These are phyloP conservation scores for Colletotrichum sp. DNA, from an alignment of 2,329 filamentous ascomycete species.

Conservation along the genomic window DNA sequence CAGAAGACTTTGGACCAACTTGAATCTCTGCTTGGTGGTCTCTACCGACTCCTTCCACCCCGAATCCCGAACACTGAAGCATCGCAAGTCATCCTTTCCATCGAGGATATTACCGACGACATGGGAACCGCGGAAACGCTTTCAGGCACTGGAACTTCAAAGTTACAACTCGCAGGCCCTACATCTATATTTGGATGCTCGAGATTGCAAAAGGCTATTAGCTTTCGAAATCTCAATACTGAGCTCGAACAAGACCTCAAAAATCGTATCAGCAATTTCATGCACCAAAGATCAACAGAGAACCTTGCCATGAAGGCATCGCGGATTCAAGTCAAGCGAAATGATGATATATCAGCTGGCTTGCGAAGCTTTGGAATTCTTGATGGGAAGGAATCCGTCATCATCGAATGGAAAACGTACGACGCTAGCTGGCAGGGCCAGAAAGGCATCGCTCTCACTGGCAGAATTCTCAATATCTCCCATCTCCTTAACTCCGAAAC, in stretches of 20 bases:
- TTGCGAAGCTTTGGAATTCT: neutral
- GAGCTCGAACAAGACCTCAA: neutral
- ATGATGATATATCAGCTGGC: neutral
- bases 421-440: neutral
- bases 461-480: neutral
- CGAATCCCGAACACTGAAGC: neutral
- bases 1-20: neutral
- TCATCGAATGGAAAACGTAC: neutral
- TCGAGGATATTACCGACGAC: neutral
- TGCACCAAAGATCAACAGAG: neutral
- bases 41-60: neutral
- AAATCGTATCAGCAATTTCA: neutral
- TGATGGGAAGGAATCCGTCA: neutral
- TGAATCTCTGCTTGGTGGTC: neutral
- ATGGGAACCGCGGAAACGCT: neutral
- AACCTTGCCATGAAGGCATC: neutral
- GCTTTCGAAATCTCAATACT: neutral
- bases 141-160: neutral
- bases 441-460: neutral
- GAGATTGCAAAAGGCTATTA: neutral
- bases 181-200: rapidly evolving
- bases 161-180: neutral
- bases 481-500: neutral
- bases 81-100: neutral
- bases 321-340: neutral